These are phyloP conservation scores for Quercus parvula DNA, from an alignment of 306 rosid species.

Conservation along the genomic window DNA sequence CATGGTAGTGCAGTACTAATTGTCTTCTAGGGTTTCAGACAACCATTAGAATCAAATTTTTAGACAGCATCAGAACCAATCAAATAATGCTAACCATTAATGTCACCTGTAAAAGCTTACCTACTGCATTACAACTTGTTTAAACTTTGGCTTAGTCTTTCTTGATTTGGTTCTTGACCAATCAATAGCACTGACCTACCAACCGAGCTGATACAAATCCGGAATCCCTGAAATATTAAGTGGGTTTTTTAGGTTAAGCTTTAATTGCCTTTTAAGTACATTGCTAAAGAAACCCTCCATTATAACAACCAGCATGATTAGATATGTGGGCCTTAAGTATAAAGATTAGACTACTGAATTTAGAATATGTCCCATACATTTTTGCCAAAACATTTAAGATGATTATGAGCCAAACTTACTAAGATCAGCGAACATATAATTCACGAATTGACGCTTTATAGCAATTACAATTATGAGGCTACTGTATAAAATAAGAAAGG, in stretches of 20 bases:
- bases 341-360: not conserved
- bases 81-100: not conserved
- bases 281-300: slow-evolving; percentile 49
- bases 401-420: slow-evolving; percentile 19
- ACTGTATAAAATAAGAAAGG: too few species aligned
- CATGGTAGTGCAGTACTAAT: not conserved
- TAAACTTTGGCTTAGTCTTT: not conserved
- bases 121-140: not conserved
- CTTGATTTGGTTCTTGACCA: slow-evolving; percentile 13
- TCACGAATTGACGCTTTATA: not conserved
- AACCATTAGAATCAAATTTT: not conserved
- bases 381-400: not conserved
- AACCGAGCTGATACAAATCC: slow-evolving; percentile 21
- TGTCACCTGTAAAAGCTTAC: not conserved
- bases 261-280: slow-evolving; percentile 44
- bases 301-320: slow-evolving; percentile 91
- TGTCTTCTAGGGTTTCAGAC: slow-evolving; percentile 1
- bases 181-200: slow-evolving; percentile 22
- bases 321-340: slow-evolving; percentile 63
- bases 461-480: not conserved
- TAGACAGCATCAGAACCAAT: not conserved
- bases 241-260: slow-evolving; percentile 38
- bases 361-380: not conserved
- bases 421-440: slow-evolving; percentile 5
- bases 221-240: slow-evolving; percentile 18